Evolutionary conservation across 495 filamentous ascomycete genomes (phyloP).

Genomic region (Neurospora sp.): DNA sequence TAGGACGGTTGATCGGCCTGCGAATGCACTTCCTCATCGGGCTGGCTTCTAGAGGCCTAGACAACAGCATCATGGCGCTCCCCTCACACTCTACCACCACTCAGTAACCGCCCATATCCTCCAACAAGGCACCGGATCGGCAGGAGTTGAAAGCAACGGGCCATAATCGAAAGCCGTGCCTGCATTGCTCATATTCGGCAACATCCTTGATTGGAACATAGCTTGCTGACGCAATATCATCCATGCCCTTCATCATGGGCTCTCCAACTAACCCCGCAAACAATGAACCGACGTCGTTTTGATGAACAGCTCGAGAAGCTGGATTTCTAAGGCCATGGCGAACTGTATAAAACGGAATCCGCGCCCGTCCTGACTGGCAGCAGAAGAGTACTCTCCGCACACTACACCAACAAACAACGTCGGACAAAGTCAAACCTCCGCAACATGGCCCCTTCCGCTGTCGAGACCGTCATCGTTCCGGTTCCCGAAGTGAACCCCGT

Average conservation of each 20-base stretch:
- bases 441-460: constrained; percentile 21
- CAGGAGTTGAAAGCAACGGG: not conserved
- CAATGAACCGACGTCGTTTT: not conserved
- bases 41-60: not conserved
- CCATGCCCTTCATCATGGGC: constrained; percentile 7
- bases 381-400: not conserved
- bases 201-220: constrained; percentile 7
- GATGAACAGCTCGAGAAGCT: not conserved
- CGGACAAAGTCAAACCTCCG: not conserved
- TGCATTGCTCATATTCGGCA: not conserved
- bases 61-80: not conserved
- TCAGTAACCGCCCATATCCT: not conserved
- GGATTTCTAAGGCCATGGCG: not conserved
- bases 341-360: not conserved
- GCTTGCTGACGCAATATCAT: constrained; percentile 12
- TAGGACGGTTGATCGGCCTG: not conserved
- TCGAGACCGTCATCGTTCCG: constrained; percentile 25
- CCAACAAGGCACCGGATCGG: not conserved
- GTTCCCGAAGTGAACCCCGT: constrained; percentile 14
- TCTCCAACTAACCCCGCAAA: constrained; percentile 6
- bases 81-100: not conserved
- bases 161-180: not conserved
- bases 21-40: not conserved
- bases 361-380: not conserved
- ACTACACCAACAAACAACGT: not conserved